Evolutionary conservation across 2,329 filamentous ascomycete species (phyloP).

Genomic region (Aphanocladium album): DNA sequence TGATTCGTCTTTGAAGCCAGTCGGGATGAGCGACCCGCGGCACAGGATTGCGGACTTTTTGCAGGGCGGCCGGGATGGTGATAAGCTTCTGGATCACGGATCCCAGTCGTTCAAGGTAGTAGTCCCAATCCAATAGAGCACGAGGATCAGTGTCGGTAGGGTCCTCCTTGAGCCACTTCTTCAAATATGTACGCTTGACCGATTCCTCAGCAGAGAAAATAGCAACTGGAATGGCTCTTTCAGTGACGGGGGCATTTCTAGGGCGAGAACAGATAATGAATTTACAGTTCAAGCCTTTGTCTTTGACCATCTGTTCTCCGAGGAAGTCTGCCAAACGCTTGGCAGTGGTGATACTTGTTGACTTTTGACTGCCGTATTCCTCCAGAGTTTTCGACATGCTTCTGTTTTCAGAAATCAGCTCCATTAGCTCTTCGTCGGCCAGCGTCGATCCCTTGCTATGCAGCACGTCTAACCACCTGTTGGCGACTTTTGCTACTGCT

Average conservation of each 20-base stretch:
- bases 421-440: constrained; percentile 94
- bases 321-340: constrained; percentile 92
- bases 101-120: constrained; percentile 91
- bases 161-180: constrained; percentile 95
- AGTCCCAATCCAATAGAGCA: constrained; percentile 89
- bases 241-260: constrained; percentile 85
- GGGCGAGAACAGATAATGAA: constrained; percentile 94
- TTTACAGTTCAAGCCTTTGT: constrained; percentile 98
- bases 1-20: constrained; percentile 91
- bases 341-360: constrained; percentile 97
- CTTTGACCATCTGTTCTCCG: constrained; percentile 98
- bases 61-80: constrained; percentile 92
- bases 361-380: constrained; percentile 93
- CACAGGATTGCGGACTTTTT: constrained; percentile 92
- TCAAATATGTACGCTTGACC: constrained; percentile 82
- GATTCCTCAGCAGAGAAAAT: constrained; percentile 93
- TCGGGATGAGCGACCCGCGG: constrained; percentile 91
- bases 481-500: constrained; percentile 89
- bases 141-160: constrained; percentile 86
- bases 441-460: constrained; percentile 83
- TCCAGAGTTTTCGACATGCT: constrained; percentile 97
- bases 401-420: constrained; percentile 99
- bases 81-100: constrained; percentile 99
- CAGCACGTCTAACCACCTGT: constrained; percentile 93
- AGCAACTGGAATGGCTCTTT: constrained; percentile 87